These are phyloP conservation scores for Prunus mira DNA, from an alignment of 306 rosid genomes.

Conservation along the genomic window DNA sequence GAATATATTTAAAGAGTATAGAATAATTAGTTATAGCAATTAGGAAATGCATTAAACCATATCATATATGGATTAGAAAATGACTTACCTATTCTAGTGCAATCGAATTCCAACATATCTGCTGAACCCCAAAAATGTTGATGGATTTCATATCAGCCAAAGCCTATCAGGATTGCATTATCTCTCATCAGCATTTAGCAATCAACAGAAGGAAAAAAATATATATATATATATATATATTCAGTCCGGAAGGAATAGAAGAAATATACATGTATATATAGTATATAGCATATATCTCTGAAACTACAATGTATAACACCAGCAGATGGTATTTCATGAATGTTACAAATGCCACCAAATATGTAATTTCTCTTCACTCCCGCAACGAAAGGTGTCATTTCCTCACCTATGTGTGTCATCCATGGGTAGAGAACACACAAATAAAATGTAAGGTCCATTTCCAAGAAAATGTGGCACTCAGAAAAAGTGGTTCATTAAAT, in stretches of 20 bases:
- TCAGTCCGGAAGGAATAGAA: too few species aligned
- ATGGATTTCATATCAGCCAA: neutral
- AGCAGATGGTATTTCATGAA: neutral
- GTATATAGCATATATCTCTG: neutral
- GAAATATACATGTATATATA: neutral
- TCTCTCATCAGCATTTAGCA: constrained; percentile 19
- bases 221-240: too few species aligned
- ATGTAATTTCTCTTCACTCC: too few species aligned
- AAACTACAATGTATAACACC: neutral
- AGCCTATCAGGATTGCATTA: constrained; percentile 47
- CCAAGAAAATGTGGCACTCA: constrained; percentile 1
- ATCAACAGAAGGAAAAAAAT: constrained; percentile 9
- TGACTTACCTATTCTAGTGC: constrained; percentile 62
- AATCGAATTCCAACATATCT: too few species aligned
- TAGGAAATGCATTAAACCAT: neutral
- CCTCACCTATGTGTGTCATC: constrained; percentile 92
- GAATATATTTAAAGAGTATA: too few species aligned
- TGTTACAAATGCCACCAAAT: too few species aligned
- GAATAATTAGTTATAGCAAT: too few species aligned
- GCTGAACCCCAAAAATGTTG: too few species aligned
- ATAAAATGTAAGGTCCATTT: constrained; percentile 18
- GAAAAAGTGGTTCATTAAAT: neutral
- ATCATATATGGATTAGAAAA: neutral
- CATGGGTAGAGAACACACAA: constrained; percentile 33
- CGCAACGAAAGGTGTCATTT: constrained; percentile 80